Percentiles rank a stretch among this genome's conserved stretches.
These are phyloP conservation scores for Colletotrichum gigasporum DNA, from an alignment of 2,329 filamentous ascomycete genomes.

Conservation along the genomic window DNA sequence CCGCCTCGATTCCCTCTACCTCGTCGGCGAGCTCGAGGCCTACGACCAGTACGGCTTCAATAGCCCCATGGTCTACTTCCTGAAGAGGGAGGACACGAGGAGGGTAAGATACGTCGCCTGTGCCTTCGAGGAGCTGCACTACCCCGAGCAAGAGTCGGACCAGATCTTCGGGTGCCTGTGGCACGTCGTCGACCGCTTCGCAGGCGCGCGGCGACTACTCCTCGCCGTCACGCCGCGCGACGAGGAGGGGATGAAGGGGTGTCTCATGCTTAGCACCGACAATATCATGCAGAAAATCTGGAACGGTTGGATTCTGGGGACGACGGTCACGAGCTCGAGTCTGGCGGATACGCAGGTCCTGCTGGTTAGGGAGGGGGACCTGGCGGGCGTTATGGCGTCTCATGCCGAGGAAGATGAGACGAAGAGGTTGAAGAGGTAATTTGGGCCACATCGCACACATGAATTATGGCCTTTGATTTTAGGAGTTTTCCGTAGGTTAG, in stretches of 20 bases:
- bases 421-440: not conserved
- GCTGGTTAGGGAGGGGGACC: conserved; percentile 53
- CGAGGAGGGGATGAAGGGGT: conserved; percentile 40
- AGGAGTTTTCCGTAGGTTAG: not conserved
- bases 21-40: conserved; percentile 58
- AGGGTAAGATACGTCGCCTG: conserved; percentile 55
- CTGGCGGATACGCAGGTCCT: conserved; percentile 54
- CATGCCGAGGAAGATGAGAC: conserved; percentile 16
- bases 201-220: conserved; percentile 45
- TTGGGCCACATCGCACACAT: not conserved
- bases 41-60: conserved; percentile 56
- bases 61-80: conserved; percentile 59
- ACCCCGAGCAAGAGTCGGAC: conserved; percentile 52
- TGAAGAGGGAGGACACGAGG: conserved; percentile 51
- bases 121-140: conserved; percentile 53
- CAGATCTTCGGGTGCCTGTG: conserved; percentile 58
- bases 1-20: conserved; percentile 54
- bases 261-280: conserved; percentile 42
- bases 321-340: conserved; percentile 47
- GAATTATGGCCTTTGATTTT: not conserved
- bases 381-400: conserved; percentile 44
- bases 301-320: conserved; percentile 55
- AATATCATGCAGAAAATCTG: conserved; percentile 59
- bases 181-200: conserved; percentile 58
- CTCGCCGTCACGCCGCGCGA: conserved; percentile 52